Base-by-base conservation (phyloP, 73 alveolate genomes). In the Symbiodinium natans region DNA sequence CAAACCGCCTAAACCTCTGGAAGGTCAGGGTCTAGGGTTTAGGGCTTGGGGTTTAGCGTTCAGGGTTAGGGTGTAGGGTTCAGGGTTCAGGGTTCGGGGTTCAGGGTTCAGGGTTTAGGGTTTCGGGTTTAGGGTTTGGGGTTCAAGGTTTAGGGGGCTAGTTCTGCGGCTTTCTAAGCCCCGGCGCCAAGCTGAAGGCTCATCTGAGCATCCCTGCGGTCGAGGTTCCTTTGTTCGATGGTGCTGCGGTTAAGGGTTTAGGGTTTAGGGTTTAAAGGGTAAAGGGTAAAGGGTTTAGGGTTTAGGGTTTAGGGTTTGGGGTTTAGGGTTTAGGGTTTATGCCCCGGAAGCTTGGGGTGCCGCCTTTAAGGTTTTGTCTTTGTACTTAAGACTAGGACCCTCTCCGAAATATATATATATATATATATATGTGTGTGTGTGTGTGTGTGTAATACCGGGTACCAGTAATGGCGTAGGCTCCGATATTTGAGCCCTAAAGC, bases 201-300 rank as follows among this genome's bases (percentile, higher is more conserved):
- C 97, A 90, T 90, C 87, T 90, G 87, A 31, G 97, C 88, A 42
- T 90, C 77, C 77, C 77, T 71, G 25, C 97, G 87, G 41, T 90
- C 97, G 11, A 71, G 88, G 46, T 90, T 90, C 39, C 88, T 63
- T 63, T 23, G 25, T 15, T 56, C 25, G 74, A 19, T n/a, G 36
- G 11, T 59, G 1, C 1, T 0, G 36, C 34, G 77, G 11, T 59
- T 3, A 27, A 1, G 2, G 34, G 38, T 59, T 59, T 59, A 23
- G 77, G 34, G 77, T 0, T 59, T 59, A 15, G 77, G 77, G 77
- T 13, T 59, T 15, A 23, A 33, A 5, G 77, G 15, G 11, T 59
- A 19, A 23, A 15, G 77, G 77, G 9, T 59, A 19, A 15, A 56
- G 74, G 74, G 59, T 46, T 56, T 56, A 56, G 31, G 74, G 74